Percentiles rank a stretch among this genome's conserved stretches.
Conservation (phyloP, 345 rosid genomes). For the Euphorbia lathyris region DNA sequence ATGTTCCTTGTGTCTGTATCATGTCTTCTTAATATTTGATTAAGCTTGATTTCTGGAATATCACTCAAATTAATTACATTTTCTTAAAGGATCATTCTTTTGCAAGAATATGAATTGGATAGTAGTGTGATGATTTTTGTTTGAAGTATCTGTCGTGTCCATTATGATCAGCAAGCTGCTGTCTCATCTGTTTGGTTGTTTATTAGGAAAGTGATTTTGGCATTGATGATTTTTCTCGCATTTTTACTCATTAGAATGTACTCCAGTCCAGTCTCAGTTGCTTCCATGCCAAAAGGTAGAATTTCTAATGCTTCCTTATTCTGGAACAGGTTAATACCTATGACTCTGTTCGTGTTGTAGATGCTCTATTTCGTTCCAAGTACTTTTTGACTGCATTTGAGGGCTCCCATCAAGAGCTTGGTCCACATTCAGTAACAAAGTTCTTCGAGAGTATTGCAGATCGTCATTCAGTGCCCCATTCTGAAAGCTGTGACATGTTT, state of each 20-base stretch:
- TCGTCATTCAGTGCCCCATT: constrained; percentile 22
- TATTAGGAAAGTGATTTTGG: neutral
- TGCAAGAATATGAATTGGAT: neutral
- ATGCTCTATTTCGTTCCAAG: constrained; percentile 76
- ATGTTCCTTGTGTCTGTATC: neutral
- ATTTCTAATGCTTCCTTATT: constrained; percentile 2
- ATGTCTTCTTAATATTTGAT: neutral
- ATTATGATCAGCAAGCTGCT: neutral
- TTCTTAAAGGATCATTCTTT: neutral
- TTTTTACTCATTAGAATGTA: neutral
- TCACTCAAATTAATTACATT: neutral
- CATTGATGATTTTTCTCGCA: neutral
- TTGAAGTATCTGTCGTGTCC: neutral
- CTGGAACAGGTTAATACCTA: constrained; percentile 66
- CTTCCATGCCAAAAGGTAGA: no score
- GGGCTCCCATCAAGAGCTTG: constrained; percentile 32
- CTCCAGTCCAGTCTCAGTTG: neutral
- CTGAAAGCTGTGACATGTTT: constrained; percentile 29
- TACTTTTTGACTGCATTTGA: constrained; percentile 53
- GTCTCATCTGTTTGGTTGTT: neutral
- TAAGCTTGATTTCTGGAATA: neutral
- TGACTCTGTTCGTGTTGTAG: constrained; percentile 63
- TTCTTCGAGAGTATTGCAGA: constrained; percentile 32
- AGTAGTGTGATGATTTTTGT: neutral
- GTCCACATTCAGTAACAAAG: constrained; percentile 28